A percentile compares a stretch with the other conserved stretches of the same genome.
Conservation (phyloP, 345 rosid species). For the Rubroshorea leprosula region DNA sequence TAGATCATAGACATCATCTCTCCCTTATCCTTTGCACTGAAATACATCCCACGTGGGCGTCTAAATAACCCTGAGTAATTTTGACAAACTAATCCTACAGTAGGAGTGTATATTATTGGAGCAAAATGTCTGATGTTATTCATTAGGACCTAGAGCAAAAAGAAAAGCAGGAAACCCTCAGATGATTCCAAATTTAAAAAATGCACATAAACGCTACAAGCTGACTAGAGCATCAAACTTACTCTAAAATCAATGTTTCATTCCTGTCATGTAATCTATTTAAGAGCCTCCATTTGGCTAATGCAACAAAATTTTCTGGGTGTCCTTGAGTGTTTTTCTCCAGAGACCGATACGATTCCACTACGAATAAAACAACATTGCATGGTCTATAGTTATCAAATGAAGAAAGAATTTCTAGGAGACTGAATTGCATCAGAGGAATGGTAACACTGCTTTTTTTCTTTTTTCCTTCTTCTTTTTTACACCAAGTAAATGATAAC, state of each 20-base stretch:
- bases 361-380: conserved; percentile 32
- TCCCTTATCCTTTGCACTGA: conserved; percentile 98
- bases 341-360: conserved; percentile 82
- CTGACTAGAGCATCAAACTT: conserved; percentile 26
- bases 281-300: conserved; percentile 97
- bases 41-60: conserved; percentile 99
- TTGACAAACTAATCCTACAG: conserved; percentile 95
- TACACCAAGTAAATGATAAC: too few relatives aligned
- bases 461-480: too few relatives aligned
- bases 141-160: conserved; percentile 69
- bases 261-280: conserved; percentile 97
- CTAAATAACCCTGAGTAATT: conserved; percentile 94
- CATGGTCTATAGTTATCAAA: not conserved
- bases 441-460: not conserved
- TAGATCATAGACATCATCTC: conserved; percentile 99
- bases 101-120: conserved; percentile 91
- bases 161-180: conserved; percentile 8
- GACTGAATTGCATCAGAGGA: not conserved
- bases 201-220: conserved; percentile 8
- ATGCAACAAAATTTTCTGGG: conserved; percentile 54
- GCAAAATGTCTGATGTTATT: conserved; percentile 93
- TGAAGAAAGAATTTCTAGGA: not conserved
- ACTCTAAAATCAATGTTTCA: conserved; percentile 86
- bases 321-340: conserved; percentile 75
- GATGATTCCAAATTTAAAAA: not conserved